Evolutionary conservation across 1,284 basidiomycete species (phyloP), one percentile per base, ranked within the genome.

Genomic region (Thelephora terrestris): DNA sequence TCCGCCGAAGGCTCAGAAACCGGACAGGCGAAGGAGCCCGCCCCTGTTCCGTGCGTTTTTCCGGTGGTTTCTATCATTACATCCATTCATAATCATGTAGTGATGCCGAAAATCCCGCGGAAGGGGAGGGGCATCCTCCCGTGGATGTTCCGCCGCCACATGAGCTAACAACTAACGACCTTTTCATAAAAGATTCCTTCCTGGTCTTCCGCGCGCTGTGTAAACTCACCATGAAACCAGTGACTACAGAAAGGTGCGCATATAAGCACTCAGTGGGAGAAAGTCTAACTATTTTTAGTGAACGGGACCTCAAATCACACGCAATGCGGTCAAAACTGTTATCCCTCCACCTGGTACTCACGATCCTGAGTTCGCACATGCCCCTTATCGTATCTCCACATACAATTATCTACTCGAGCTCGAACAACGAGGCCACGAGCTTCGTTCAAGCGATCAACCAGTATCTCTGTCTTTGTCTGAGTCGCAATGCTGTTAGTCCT

Each of bases 141-240:
- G 12, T 12, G 12, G 29, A 32, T 14, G 29, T 12, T 32, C 29
- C 29, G 14, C 29, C 29, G 29, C 29, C 29, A 21, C 39, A 42
- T 5, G 53, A 58, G 40, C 52, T 87, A 51, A 77, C 76, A 20
- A 71, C 72, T n/a, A 76, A 86, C 45, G 91, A 96, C 57, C 69
- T 94, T 44, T 93, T 93, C 64, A 77, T 95, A 61, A 97, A 97
- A 64, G 94, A 98, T 60, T 92, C 94, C 0, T 98, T 96, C 70
- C 75, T 98, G 53, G 92, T 98, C 20, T 95, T 97, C 69, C 78
- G 94, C 45, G 91, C 94, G 0, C 69, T 98, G 27, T 97, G 94
- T 71, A 97, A 97, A 64, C 71, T 97, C 53, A 93, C 91, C n/a
- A 96, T 97, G 93, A 97, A 96, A 64, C 86, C 93, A 16, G 70